Base-by-base conservation (phyloP, 768 basidiomycete genomes). In the Lyophyllum atratum region DNA sequence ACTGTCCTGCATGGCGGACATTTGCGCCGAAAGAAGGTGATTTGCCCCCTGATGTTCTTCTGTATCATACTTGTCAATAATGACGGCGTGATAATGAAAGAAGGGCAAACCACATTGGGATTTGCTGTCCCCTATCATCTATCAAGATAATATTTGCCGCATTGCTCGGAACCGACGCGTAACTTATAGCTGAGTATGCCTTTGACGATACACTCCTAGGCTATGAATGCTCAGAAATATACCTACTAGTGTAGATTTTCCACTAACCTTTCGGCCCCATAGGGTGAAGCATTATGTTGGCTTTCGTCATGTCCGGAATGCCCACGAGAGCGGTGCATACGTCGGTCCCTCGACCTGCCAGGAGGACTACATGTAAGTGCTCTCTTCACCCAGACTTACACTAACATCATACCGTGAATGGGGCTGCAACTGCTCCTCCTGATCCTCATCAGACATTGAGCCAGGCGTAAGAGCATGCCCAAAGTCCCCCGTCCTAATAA, bases 61-160 rank as follows among this genome's bases (percentile, higher is more conserved):
- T 61, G 39, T 26, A 37, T 25, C 37, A 24, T 22, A 46, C 14
- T 17, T 11, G 31, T 53, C 45, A 52, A 49, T 29, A 43, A 8
- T 24, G 10, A 29, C 19, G 10, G 8, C 15, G n/a, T 11, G 15
- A 26, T 11, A 8, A 22, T 31, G 8, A 39, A 43, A 54, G 44
- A 44, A 39, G 39, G 12, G 28, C 11, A 25, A 61, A 71, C 60
- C 62, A 74, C 74, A 73, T 55, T 28, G 70, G 69, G 46, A 74
- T 70, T 55, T 73, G 72, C 37, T 72, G 66, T 44, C 74, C 74
- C 57, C 63, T 61, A 42, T 68, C 67, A 49, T 73, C 66, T 31
- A 74, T 70, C 57, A 74, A 55, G 39, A 74, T 71, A 5, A 72
- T 68, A 49, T 67, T 71, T 33, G 63, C 67, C 2, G 69, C 62